Evolutionary conservation across 352 stramenopile genomes (phyloP), one percentile per base, ranked within the genome.

Genomic region (Globisporangium middletonii): DNA sequence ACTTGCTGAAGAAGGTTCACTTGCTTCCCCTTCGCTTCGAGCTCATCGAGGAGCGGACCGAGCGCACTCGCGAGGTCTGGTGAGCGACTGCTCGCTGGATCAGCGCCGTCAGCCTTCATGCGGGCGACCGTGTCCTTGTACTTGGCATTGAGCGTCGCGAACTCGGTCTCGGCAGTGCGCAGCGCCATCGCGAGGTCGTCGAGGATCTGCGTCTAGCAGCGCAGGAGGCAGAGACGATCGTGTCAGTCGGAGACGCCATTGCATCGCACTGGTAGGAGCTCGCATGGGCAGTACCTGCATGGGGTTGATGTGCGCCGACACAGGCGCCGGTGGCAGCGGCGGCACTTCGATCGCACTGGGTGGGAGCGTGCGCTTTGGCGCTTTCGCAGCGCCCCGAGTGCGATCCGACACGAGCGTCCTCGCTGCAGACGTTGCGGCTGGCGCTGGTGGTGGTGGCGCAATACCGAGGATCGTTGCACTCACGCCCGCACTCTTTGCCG

Each of bases 1-100:
- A 87, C 68, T 42, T 88, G 73, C 44, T 88, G 81, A 35, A 89
- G 75, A 47, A 87, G 55, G 45, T 88, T 76, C 13, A 90, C 58
- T 49, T 90, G 73, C 43, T 81, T 83, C n/a, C 68, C 71, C 61
- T 90, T 87, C 42, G 69, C 64, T 59, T 87, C 76, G 13, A 88
- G 59, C 49, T 87, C 77, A 48, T 88, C 75, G 19, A 88, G 58
- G 50, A 87, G 59, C 12, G 72, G 59, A 2, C 67, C 68, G 4
- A 90, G 61, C 15, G 60, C 64, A 50, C 67, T 71, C 16, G 77
- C 79, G 8, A 85, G 57, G n/a, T 86, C 65, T 0, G 58, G 44
- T 30, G 69, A 49, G 43, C 33, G 33, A 37, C 64, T 59, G 42
- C 35, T 52, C 53, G 15, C 9, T 46, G 33, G 5, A 12, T 19